These are phyloP conservation scores for Plasmodium sp. DNA, from an alignment of 169 alveolate species.

Conservation along the genomic window DNA sequence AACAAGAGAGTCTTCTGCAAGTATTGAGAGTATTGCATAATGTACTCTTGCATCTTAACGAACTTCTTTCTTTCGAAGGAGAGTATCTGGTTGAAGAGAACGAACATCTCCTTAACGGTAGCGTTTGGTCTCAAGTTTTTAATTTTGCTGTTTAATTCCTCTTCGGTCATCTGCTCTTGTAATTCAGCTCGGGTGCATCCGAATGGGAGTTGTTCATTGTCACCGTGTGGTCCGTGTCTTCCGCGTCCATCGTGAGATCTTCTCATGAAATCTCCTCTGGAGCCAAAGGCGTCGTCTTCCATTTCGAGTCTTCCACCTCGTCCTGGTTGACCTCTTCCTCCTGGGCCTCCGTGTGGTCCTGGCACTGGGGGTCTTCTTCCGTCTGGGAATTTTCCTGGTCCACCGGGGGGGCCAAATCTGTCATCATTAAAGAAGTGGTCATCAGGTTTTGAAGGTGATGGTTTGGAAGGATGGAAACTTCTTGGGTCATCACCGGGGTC, in stretches of 20 bases:
- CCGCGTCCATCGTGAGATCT: neutral
- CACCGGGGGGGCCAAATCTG: neutral
- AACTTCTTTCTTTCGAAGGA: slow-evolving; percentile 18
- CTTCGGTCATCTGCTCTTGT: neutral
- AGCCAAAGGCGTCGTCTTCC: neutral
- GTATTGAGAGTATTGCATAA: slow-evolving; percentile 15
- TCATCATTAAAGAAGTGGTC: neutral
- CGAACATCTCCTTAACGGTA: slow-evolving; percentile 11
- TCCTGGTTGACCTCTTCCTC: neutral
- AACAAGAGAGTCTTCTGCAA: slow-evolving; percentile 5
- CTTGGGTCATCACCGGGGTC: neutral
- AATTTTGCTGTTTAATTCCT: slow-evolving; percentile 1
- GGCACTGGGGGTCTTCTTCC: neutral
- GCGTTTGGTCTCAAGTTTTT: neutral
- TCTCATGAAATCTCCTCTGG: neutral
- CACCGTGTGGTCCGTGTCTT: neutral
- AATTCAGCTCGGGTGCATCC: slow-evolving; percentile 1
- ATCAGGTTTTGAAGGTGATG: neutral
- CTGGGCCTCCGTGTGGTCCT: neutral
- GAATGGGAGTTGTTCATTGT: neutral
- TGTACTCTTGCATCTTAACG: slow-evolving; percentile 31
- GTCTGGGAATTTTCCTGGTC: neutral
- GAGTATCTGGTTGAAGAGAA: slow-evolving; percentile 1
- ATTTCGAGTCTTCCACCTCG: neutral
- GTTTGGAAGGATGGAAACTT: neutral